Evolutionary conservation across 1,284 basidiomycete genomes (phyloP), one percentile per base, ranked within the genome.

Genomic region (Afroboletus lepidellus): DNA sequence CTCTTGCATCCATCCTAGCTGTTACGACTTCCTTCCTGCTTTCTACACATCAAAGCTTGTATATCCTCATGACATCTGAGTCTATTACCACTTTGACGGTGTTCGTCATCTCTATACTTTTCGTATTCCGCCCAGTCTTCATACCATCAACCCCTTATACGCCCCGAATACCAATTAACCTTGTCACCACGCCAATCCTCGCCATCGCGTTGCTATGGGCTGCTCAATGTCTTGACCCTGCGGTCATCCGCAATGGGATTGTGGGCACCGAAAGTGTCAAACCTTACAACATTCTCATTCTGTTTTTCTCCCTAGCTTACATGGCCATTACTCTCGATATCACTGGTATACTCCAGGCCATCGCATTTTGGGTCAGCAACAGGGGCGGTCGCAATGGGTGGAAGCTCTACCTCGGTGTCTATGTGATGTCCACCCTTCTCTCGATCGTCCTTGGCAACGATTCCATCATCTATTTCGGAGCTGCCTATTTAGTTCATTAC

Each of bases 271-370:
- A 85, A 44, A 89, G 89, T 2, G 81, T 98, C 38, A 82, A 91
- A 59, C 95, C 95, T 0, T 92, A 95, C 63, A 34, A 18, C 33
- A 18, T 34, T 8, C 9, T 34, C 20, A 8, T 36, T 9, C 16
- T 36, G 8, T 36, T 98, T 73, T 84, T 94, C 58, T 91, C 90
- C 2, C 77, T 98, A 50, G 94, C 94, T 0, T 99, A 98, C 72
- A 90, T 98, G 73, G 87, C 95, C 3, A 89, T 97, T 46, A 93
- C 93, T 0, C 79, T 98, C 34, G 95, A 99, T 64, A 81, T 88
- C 7, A 94, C 93, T 0, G 95, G 96, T 2, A 76, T 96, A 12
- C 78, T 98, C 6, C 84, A 90, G 41, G 90, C 87, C 43, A 82
- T 94, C 2, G 94, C 95, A 0, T 92, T 92, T 69, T 88, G 83